These are phyloP conservation scores for Moesziomyces sp. DNA, from an alignment of 1,284 basidiomycete species.

Conservation along the genomic window DNA sequence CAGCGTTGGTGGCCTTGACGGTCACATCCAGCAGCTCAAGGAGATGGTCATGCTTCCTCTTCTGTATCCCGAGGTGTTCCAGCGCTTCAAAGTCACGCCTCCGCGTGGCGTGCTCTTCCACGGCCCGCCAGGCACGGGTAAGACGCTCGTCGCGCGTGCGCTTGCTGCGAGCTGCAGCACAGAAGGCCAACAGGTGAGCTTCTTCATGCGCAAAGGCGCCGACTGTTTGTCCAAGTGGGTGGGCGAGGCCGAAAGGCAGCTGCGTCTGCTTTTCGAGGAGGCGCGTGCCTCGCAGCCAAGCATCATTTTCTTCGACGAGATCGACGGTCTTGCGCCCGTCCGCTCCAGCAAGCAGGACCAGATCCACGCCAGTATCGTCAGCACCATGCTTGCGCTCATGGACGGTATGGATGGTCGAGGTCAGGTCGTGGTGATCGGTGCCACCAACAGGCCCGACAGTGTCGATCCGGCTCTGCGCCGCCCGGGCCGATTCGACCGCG, in stretches of 20 bases:
- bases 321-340: slow-evolving; percentile 96
- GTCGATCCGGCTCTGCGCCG: slow-evolving; percentile 94
- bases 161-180: slow-evolving; percentile 92
- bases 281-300: slow-evolving; percentile 90
- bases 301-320: slow-evolving; percentile 98
- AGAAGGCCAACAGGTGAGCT: slow-evolving; percentile 89
- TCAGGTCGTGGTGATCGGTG: slow-evolving; percentile 97
- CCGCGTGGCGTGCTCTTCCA: slow-evolving; percentile 95
- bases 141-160: slow-evolving; percentile 77
- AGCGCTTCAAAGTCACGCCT: slow-evolving; percentile 91
- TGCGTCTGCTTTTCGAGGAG: slow-evolving; percentile 95
- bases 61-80: slow-evolving; percentile 96
- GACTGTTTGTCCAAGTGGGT: slow-evolving; percentile 99
- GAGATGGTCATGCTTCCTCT: slow-evolving; percentile 98
- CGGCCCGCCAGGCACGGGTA: slow-evolving; percentile 67
- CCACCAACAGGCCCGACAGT: slow-evolving; percentile 96
- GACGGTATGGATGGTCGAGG: slow-evolving; percentile 98
- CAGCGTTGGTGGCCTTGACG: slow-evolving; percentile 95
- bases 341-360: slow-evolving; percentile 98
- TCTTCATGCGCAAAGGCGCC: slow-evolving; percentile 99
- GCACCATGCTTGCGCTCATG: slow-evolving; percentile 95
- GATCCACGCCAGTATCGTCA: slow-evolving; percentile 97
- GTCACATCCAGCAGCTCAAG: slow-evolving; percentile 95
- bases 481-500: slow-evolving; percentile 95
- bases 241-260: slow-evolving; percentile 95